phyloP scores from a whole-genome alignment of 2,329 filamentous ascomycete species.

The Sporothrix inflata region DNA sequence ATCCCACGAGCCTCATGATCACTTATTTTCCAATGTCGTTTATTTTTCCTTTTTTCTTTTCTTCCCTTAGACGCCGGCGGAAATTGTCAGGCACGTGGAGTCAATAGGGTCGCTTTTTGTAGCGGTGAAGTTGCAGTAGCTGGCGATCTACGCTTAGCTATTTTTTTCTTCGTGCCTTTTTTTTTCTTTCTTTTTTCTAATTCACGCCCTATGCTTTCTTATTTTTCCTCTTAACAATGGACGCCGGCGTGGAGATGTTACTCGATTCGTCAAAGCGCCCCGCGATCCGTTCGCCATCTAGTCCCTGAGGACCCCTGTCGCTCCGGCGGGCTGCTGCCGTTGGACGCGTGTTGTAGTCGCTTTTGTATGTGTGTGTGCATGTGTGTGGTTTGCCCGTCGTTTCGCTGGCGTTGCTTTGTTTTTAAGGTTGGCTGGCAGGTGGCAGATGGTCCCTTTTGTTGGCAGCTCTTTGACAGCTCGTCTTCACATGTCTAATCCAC shows the following conservation, averaged over 20 bases:
- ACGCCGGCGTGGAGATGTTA: conserved; percentile 6
- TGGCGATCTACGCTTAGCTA: neutral
- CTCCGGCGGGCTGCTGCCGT: neutral
- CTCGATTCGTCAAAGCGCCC: conserved; percentile 10
- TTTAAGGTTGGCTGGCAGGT: neutral
- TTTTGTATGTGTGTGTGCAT: neutral
- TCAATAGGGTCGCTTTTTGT: neutral
- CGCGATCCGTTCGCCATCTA: neutral
- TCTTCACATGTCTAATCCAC: conserved; percentile 11
- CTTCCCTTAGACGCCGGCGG: neutral
- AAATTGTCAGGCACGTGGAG: neutral
- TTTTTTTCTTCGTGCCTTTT: neutral
- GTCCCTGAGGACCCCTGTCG: neutral
- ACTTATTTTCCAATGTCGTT: neutral
- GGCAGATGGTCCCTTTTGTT: neutral
- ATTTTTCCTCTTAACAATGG: neutral
- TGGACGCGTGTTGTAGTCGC: neutral
- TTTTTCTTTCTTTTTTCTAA: neutral
- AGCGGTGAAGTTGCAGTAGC: neutral
- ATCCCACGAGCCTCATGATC: conserved; percentile 8
- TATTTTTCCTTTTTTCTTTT: neutral
- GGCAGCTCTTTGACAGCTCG: neutral
- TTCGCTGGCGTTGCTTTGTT: neutral
- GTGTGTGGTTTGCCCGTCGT: neutral
- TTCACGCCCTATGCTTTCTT: neutral